phyloP scores from a whole-genome alignment of 169 alveolate genomes.

The Plasmodium gaboni region DNA sequence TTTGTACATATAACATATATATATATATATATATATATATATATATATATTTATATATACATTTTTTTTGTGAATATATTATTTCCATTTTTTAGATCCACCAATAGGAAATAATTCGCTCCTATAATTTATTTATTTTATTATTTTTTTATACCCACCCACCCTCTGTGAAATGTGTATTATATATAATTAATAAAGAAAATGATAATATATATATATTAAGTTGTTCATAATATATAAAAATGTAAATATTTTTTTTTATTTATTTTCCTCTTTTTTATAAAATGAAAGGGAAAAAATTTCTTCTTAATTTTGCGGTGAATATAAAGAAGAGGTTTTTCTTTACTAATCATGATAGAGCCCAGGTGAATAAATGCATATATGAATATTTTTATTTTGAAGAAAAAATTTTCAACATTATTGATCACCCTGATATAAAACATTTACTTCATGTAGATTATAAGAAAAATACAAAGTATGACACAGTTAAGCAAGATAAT shows the following conservation, averaged over 20 bases:
- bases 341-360: slow-evolving; percentile 27
- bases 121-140: no score
- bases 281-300: background rate
- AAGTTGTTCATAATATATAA: background rate
- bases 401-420: slow-evolving; percentile 40
- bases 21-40: no score
- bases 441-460: background rate
- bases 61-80: no score
- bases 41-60: no score
- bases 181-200: no score
- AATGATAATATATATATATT: no score
- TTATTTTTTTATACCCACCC: no score
- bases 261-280: no score
- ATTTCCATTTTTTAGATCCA: no score
- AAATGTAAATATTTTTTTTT: background rate
- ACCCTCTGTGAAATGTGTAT: no score
- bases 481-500: background rate
- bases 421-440: slow-evolving; percentile 15
- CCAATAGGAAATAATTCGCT: no score
- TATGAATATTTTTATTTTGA: slow-evolving; percentile 65
- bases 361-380: slow-evolving; percentile 42
- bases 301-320: slow-evolving; percentile 15
- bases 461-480: background rate
- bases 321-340: slow-evolving; percentile 55
- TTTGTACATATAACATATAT: no score